Conservation (phyloP, 768 basidiomycete species). For the Coprinopsis strossmayeri region DNA sequence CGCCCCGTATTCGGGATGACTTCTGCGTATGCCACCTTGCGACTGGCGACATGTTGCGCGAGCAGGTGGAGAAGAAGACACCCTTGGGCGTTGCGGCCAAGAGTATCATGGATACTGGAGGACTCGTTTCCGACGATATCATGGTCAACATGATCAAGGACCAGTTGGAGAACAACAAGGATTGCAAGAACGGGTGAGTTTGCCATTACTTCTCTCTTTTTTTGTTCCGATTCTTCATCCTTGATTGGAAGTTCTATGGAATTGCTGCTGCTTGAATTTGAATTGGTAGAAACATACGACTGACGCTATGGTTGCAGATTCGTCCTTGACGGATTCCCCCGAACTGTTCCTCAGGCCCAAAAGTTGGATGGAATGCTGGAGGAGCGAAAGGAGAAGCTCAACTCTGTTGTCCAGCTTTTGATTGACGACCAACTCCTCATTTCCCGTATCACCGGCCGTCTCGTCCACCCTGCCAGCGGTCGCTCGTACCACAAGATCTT, state of each 20-base stretch:
- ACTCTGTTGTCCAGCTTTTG: slow-evolving; percentile 86
- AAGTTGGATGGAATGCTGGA: slow-evolving; percentile 92
- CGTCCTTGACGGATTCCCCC: slow-evolving; percentile 98
- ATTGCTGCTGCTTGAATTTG: no score
- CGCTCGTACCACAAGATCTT: slow-evolving; percentile 95
- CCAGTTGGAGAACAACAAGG: slow-evolving; percentile 88
- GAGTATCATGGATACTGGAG: slow-evolving; percentile 95
- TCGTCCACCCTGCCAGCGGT: slow-evolving; percentile 86
- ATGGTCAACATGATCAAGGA: slow-evolving; percentile 97
- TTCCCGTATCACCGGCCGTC: slow-evolving; percentile 93
- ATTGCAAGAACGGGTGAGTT: slow-evolving; percentile 91
- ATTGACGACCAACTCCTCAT: slow-evolving; percentile 95
- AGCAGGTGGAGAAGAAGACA: slow-evolving; percentile 86
- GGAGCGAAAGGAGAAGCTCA: slow-evolving; percentile 76
- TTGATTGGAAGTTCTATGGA: no score
- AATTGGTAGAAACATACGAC: slow-evolving; percentile 4
- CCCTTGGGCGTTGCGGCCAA: slow-evolving; percentile 87
- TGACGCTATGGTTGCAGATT: slow-evolving; percentile 51
- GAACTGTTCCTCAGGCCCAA: slow-evolving; percentile 93
- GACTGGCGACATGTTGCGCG: slow-evolving; percentile 97
- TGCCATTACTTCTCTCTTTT: no score
- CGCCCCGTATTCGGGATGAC: slow-evolving; percentile 83
- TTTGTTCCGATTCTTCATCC: no score
- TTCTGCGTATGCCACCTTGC: slow-evolving; percentile 98
- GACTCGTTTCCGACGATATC: slow-evolving; percentile 93